These are phyloP conservation scores for Penicillium glabrum DNA, from an alignment of 2,329 filamentous ascomycete genomes.

Conservation along the genomic window DNA sequence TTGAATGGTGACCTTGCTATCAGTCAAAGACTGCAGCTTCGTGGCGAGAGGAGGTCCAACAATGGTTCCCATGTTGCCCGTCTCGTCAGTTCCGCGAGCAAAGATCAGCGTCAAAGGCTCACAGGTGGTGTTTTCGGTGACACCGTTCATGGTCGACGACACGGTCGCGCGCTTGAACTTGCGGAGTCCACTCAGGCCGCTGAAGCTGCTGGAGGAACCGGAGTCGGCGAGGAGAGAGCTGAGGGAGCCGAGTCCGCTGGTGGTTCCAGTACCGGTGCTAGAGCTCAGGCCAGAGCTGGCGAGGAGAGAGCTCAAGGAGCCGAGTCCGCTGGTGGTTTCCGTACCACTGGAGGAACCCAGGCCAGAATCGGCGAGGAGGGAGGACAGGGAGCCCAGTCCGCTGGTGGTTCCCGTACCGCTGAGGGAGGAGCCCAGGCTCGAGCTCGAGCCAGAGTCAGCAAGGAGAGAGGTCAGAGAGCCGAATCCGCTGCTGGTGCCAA, in stretches of 20 bases:
- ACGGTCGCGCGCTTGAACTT: conserved; percentile 4
- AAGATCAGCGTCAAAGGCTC: conserved; percentile 46
- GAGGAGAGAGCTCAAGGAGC: not conserved
- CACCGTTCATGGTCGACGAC: conserved; percentile 37
- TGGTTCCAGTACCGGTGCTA: not conserved
- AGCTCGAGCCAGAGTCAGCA: not conserved
- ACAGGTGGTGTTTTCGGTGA: conserved; percentile 40
- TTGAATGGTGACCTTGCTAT: conserved; percentile 31
- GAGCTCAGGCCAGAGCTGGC: not conserved
- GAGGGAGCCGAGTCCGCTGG: conserved; percentile 9
- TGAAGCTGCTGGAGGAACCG: not conserved
- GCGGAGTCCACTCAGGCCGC: conserved; percentile 1
- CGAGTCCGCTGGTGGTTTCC: not conserved
- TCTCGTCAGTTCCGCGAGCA: conserved; percentile 44
- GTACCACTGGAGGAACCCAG: not conserved
- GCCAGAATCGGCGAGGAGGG: not conserved
- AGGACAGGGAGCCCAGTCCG: not conserved
- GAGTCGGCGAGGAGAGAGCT: not conserved
- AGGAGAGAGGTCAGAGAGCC: not conserved
- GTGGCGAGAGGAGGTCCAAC: conserved; percentile 39
- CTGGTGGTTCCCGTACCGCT: not conserved
- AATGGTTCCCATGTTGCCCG: conserved; percentile 45
- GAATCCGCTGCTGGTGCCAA: conserved; percentile 13
- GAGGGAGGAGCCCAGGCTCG: not conserved
- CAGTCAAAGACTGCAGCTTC: conserved; percentile 23